A percentile compares a stretch with the other conserved stretches of the same genome.
phyloP scores from a whole-genome alignment of 805 yeast genomes.

The Cyberlindnera sargentensis region DNA sequence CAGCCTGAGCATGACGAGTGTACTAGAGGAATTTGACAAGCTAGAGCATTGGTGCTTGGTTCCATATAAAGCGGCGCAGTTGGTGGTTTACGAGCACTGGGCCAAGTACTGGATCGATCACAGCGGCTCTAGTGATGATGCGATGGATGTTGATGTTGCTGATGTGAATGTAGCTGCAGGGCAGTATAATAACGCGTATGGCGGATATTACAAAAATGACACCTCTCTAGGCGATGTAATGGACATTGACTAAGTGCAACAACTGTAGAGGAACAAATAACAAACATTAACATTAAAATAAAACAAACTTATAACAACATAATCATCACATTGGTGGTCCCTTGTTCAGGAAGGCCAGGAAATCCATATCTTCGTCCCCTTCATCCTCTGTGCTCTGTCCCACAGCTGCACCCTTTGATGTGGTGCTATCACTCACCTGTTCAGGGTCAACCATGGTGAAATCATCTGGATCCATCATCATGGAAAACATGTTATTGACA shows the following conservation, averaged over 20 bases:
- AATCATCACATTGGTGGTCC: conserved; percentile 28
- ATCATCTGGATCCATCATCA: conserved; percentile 9
- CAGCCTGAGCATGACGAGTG: no score
- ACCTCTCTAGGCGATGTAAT: neutral
- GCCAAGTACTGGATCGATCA: conserved; percentile 5
- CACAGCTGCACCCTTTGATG: neutral
- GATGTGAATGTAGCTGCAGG: no score
- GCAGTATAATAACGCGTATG: no score
- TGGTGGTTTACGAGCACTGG: conserved; percentile 23
- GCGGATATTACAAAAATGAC: no score
- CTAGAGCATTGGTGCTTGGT: conserved; percentile 23
- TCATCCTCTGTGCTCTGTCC: conserved; percentile 2
- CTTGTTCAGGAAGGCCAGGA: conserved; percentile 38
- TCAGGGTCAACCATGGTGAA: conserved; percentile 1
- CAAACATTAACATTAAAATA: neutral
- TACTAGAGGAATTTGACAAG: conserved; percentile 1
- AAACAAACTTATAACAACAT: neutral
- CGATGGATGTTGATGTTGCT: neutral
- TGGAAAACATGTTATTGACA: neutral
- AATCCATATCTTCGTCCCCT: conserved; percentile 32
- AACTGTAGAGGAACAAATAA: neutral
- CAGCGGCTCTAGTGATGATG: neutral
- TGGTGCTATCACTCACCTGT: neutral
- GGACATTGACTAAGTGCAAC: conserved; percentile 1
- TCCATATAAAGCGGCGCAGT: conserved; percentile 21